Percentiles rank a stretch among this genome's conserved stretches.
phyloP scores from a whole-genome alignment of 139 green algal genomes.

The Mesostigma viride region DNA sequence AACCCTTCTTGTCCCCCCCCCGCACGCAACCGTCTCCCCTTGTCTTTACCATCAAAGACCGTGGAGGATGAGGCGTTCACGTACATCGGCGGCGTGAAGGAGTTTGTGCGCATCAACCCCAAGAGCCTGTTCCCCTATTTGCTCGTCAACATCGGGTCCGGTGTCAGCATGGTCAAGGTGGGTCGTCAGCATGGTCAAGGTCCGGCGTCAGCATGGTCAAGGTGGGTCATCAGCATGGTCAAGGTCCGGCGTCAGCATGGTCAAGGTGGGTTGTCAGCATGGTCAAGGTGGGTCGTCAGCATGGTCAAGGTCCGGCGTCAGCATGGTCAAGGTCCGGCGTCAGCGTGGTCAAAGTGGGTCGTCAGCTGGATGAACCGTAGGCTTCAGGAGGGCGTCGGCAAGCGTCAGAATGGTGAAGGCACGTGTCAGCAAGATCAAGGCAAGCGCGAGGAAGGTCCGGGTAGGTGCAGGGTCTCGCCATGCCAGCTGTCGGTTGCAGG shows the following conservation, averaged over 20 bases:
- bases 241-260: constrained; percentile 86
- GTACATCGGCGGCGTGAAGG: constrained; percentile 47
- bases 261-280: constrained; percentile 60
- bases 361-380: no score
- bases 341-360: no score
- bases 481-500: no score
- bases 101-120: constrained; percentile 23
- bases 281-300: constrained; percentile 83
- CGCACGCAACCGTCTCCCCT: no score
- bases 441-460: no score
- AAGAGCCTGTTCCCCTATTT: constrained; percentile 80
- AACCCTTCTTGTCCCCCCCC: no score
- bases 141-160: constrained; percentile 93
- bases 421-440: no score
- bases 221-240: constrained; percentile 40
- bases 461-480: no score
- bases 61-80: constrained; percentile 90
- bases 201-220: constrained; percentile 90
- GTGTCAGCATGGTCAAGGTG: constrained; percentile 88
- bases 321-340: no score
- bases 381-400: no score
- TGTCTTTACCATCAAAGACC: no score
- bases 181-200: constrained; percentile 36
- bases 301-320: constrained; percentile 68
- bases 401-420: no score